Evolutionary conservation across 257 asterid genomes (phyloP).

Genomic region (Salvia hispanica): DNA sequence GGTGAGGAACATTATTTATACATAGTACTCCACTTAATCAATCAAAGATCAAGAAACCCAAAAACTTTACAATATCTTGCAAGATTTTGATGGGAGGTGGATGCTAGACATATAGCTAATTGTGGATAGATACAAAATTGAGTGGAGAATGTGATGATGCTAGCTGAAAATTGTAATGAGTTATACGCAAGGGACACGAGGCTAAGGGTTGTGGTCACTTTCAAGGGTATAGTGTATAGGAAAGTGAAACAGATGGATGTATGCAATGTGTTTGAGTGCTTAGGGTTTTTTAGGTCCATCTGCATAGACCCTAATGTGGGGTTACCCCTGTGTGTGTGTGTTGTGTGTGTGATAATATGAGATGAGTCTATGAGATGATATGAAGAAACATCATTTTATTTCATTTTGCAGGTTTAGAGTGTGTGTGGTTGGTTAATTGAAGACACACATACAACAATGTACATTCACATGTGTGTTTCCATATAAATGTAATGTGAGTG

Average conservation of each 20-base stretch:
- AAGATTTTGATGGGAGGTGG: neutral
- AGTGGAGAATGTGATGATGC: neutral
- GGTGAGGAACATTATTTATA: too few species aligned
- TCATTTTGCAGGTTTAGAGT: neutral
- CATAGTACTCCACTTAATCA: neutral
- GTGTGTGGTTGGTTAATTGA: neutral
- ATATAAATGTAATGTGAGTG: too few species aligned
- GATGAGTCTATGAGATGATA: neutral
- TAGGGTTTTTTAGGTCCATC: constrained; percentile 45
- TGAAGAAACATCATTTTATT: too few species aligned
- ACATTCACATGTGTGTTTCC: constrained; percentile 14
- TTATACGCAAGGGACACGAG: too few species aligned
- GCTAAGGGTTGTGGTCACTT: constrained; percentile 4
- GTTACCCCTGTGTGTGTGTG: neutral
- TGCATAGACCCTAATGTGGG: constrained; percentile 43
- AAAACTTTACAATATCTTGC: neutral
- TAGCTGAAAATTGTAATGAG: neutral
- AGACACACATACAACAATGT: neutral
- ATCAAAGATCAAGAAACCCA: neutral
- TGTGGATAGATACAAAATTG: neutral
- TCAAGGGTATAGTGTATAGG: neutral
- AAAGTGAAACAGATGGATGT: constrained; percentile 29
- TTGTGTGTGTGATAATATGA: neutral
- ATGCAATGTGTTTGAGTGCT: neutral
- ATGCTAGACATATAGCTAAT: neutral